These are phyloP conservation scores for Xylariaceae sp. DNA, from an alignment of 2,329 filamentous ascomycete species.

Conservation along the genomic window DNA sequence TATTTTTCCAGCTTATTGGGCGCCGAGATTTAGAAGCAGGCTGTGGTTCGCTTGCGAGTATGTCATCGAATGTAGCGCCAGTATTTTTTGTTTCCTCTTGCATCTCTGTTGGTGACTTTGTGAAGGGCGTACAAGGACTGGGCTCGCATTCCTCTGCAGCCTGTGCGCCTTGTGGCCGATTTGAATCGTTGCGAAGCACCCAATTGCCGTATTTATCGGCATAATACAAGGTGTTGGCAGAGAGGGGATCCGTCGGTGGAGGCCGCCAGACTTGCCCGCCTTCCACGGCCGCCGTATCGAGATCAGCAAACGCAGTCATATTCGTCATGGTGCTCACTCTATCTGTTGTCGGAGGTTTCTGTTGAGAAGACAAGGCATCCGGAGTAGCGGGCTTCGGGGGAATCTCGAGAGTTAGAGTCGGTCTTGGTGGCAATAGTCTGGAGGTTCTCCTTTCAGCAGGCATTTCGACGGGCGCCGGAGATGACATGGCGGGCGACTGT, in stretches of 20 bases:
- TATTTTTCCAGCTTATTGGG: constrained; percentile 21
- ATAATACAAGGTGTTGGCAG: constrained; percentile 45
- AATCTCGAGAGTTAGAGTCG: constrained; percentile 40
- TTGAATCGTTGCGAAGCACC: constrained; percentile 41
- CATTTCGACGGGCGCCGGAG: constrained; percentile 20
- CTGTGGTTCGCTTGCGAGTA: constrained; percentile 26
- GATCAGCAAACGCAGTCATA: constrained; percentile 31
- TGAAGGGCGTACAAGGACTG: constrained; percentile 30
- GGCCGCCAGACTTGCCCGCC: constrained; percentile 47
- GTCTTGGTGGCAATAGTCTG: constrained; percentile 42
- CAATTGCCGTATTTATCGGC: constrained; percentile 51
- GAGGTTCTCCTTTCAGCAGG: constrained; percentile 35
- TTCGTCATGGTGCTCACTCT: constrained; percentile 40
- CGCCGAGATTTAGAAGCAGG: constrained; percentile 31
- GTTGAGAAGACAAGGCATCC: constrained; percentile 36
- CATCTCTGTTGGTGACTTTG: constrained; percentile 30
- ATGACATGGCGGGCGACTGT: constrained; percentile 9
- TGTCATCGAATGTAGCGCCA: constrained; percentile 19
- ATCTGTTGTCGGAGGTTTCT: constrained; percentile 46
- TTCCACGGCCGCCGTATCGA: constrained; percentile 32
- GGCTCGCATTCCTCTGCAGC: constrained; percentile 24
- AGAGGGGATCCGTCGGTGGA: constrained; percentile 41
- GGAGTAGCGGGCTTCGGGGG: constrained; percentile 19
- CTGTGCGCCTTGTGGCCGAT: constrained; percentile 22
- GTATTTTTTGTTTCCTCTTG: constrained; percentile 20